Evolutionary conservation across 2,329 filamentous ascomycete species (phyloP), one percentile per base, ranked within the genome.

Genomic region (Arthrobotrys iridis): DNA sequence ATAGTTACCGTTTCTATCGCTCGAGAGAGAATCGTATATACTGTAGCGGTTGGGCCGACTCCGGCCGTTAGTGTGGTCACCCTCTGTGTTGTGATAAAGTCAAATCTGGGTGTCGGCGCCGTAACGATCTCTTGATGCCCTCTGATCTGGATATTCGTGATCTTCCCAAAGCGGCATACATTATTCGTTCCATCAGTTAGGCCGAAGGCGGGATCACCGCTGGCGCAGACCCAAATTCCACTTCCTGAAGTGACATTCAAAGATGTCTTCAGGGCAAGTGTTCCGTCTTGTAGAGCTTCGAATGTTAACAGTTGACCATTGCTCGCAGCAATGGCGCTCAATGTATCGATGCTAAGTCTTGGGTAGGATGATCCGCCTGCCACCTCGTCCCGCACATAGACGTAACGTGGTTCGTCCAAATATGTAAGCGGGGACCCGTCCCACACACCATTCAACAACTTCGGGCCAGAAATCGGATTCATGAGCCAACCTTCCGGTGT

Each of bases 401-500:
- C 11, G 8, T 58, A 58, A 20, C 40, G 40, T 22, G 40, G 40
- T 6, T 43, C n/a, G 2, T 41, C 18, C 10, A 40, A 13, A 24
- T n/a, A 4, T 11, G 15, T 13, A 15, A 22, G 20, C 13, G 28
- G 1, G 2, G 22, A n/a, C 33, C 52, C 52, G 8, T 18, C 30
- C 52, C 52, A 58, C 4, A 24, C 18, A n/a, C 13, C 52, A 26
- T 58, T n/a, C 15, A 10, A 6, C 1, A 35, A 2, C 6, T 35
- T 33, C 4, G 52, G 52, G 11, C 20, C 33, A 22, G 15, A 20
- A 24, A 58, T 40, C 3, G 52, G 30, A n/a, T 58, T 24, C 52
- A 40, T 37, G 6, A 58, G 2, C 52, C 52, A 58, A 10, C 52
- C 52, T 15, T 58, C 52, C 15, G 28, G n/a, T 11, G 52, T 58